These are phyloP conservation scores for Suhomyces tanzawaensis DNA, from an alignment of 805 yeast species.

Conservation along the genomic window DNA sequence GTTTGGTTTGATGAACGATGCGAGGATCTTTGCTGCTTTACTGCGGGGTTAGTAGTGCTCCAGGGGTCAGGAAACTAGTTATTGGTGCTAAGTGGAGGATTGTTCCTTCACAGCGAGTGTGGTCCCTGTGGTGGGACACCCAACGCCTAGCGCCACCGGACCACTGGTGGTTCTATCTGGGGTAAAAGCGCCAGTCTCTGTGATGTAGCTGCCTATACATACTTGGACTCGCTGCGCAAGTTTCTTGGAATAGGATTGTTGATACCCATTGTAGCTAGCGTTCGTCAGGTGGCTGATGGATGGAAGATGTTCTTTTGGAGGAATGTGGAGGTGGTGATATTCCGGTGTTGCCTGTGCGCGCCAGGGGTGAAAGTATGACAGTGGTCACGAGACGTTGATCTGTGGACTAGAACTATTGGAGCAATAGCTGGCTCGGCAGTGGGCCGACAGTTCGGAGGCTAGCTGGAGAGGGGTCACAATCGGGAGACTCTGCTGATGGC, in stretches of 20 bases:
- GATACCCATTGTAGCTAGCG: constrained; percentile 41
- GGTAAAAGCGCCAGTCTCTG: too few relatives aligned
- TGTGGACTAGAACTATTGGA: too few relatives aligned
- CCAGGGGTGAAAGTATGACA: too few relatives aligned
- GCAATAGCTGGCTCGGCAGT: too few relatives aligned
- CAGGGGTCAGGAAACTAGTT: neutral
- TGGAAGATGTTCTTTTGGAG: neutral
- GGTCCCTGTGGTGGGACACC: too few relatives aligned
- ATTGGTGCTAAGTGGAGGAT: too few relatives aligned
- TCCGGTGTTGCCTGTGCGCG: neutral
- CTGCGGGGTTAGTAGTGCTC: constrained; percentile 30
- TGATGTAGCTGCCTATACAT: too few relatives aligned
- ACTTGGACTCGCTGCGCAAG: constrained; percentile 80
- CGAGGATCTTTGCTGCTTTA: constrained; percentile 88
- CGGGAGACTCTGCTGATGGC: too few relatives aligned
- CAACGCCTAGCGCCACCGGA: neutral
- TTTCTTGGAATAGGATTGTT: constrained; percentile 95
- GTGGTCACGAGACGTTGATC: too few relatives aligned
- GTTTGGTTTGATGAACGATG: constrained; percentile 92
- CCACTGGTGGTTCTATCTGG: too few relatives aligned
- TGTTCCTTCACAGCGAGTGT: neutral
- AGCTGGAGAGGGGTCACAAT: too few relatives aligned
- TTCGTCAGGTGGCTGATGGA: neutral
- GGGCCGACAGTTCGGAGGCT: too few relatives aligned
- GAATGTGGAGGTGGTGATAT: neutral